Percentiles rank a stretch among this genome's conserved stretches.
Conservation (phyloP, 441 rosid genomes). For the Corymbia calophylla region DNA sequence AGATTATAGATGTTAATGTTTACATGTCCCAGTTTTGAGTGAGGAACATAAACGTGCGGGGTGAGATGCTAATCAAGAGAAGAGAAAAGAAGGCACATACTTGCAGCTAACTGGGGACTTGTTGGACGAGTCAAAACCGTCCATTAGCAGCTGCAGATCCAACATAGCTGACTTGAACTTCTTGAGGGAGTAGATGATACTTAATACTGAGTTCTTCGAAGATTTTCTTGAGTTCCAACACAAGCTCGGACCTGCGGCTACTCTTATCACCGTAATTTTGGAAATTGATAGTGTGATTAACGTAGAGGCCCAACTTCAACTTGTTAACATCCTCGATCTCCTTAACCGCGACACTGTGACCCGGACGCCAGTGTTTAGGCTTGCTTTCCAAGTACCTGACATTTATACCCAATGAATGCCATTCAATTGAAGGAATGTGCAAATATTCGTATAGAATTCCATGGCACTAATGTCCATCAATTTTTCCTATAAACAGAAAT, state of each 20-base stretch:
- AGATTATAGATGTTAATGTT: neutral
- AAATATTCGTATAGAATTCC: neutral
- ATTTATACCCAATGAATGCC: neutral
- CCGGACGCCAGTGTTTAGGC: slow-evolving; percentile 27
- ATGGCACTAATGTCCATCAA: neutral
- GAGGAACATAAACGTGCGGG: neutral
- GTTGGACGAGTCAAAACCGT: neutral
- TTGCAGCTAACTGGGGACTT: neutral
- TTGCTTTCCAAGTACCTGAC: slow-evolving; percentile 32
- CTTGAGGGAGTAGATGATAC: slow-evolving; percentile 31
- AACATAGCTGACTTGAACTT: slow-evolving; percentile 15
- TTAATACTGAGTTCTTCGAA: slow-evolving; percentile 27
- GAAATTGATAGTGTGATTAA: slow-evolving; percentile 39
- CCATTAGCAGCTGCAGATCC: slow-evolving; percentile 7
- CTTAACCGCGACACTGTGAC: slow-evolving; percentile 20
- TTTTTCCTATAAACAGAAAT: neutral
- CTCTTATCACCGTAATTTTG: slow-evolving; percentile 31
- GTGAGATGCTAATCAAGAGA: neutral
- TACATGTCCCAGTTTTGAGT: neutral
- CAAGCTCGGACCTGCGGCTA: slow-evolving; percentile 29
- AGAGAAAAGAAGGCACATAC: neutral
- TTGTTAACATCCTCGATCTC: slow-evolving; percentile 34
- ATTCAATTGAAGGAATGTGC: neutral
- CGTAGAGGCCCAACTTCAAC: slow-evolving; percentile 28
- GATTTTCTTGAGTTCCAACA: slow-evolving; percentile 28